phyloP scores from a whole-genome alignment of 106 monocot species.

The Allium fistulosum region DNA sequence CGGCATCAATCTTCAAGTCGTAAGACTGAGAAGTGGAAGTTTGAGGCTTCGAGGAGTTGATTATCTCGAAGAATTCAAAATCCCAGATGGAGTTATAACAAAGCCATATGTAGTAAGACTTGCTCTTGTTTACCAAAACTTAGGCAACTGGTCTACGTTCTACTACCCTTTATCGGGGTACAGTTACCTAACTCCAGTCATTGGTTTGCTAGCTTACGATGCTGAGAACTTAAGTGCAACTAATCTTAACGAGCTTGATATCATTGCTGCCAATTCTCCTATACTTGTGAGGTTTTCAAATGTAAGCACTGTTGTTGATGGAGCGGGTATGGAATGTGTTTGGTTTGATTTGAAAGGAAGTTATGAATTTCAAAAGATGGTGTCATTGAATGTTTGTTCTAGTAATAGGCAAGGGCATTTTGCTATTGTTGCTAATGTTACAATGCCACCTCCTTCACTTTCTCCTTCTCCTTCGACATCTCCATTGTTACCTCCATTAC shows the following conservation, averaged over 20 bases:
- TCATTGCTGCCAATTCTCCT: conserved; percentile 32
- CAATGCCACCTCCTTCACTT: conserved; percentile 29
- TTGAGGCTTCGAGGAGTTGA: conserved; percentile 38
- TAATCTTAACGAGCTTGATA: conserved; percentile 38
- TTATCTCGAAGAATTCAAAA: conserved; percentile 49
- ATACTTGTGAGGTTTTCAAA: conserved; percentile 52
- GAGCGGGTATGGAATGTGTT: conserved; percentile 36
- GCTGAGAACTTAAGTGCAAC: conserved; percentile 56
- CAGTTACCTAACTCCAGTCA: conserved; percentile 53
- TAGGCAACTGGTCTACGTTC: conserved; percentile 60
- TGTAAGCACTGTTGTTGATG: conserved; percentile 15
- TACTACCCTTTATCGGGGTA: conserved; percentile 63
- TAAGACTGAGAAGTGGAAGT: conserved; percentile 75
- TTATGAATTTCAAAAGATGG: conserved; percentile 34
- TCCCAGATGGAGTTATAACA: conserved; percentile 52
- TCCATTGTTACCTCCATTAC: conserved; percentile 7
- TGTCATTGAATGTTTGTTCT: conserved; percentile 32
- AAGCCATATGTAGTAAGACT: conserved; percentile 66
- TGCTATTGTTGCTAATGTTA: conserved; percentile 54
- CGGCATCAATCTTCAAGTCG: conserved; percentile 44
- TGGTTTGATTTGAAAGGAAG: conserved; percentile 56
- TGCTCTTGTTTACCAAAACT: conserved; percentile 79
- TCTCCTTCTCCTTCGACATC: conserved; percentile 23
- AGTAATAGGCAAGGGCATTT: conserved; percentile 63
- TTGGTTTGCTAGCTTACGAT: conserved; percentile 71